These are phyloP conservation scores for Mycena maculata DNA, from an alignment of 768 basidiomycete genomes.

Conservation along the genomic window DNA sequence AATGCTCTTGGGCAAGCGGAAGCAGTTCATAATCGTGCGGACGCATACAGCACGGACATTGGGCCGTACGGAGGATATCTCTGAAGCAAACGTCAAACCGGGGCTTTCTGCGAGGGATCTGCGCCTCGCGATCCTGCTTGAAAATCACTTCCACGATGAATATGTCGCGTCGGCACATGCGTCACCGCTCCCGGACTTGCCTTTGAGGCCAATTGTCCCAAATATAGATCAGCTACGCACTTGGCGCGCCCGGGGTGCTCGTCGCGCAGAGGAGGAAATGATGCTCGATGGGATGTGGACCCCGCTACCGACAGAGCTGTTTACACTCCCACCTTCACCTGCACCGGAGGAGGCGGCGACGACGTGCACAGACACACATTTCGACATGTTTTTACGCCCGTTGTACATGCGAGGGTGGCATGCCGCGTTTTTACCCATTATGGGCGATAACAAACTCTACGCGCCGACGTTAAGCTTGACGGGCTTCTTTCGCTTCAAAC, in stretches of 20 bases:
- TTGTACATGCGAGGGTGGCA: constrained; percentile 29
- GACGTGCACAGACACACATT: constrained; percentile 15
- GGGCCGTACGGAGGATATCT: neutral
- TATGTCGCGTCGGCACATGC: constrained; percentile 16
- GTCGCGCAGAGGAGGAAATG: neutral
- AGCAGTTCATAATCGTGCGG: constrained; percentile 17
- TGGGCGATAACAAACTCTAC: constrained; percentile 18
- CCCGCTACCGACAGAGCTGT: neutral
- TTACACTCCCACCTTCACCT: neutral
- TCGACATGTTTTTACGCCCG: constrained; percentile 17
- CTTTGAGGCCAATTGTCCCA: constrained; percentile 2
- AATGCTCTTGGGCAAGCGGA: neutral
- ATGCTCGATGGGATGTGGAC: constrained; percentile 6
- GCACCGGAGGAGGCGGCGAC: neutral
- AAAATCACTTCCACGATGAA: constrained; percentile 13
- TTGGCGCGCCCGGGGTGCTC: neutral
- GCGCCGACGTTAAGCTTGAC: constrained; percentile 13
- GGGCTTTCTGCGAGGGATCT: constrained; percentile 20
- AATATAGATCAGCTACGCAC: neutral
- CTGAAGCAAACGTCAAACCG: neutral
- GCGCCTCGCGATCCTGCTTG: constrained; percentile 26
- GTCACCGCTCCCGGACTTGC: constrained; percentile 8
- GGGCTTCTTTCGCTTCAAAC: constrained; percentile 26
- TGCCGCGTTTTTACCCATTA: constrained; percentile 21
- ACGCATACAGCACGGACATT: constrained; percentile 22